Percentiles rank a stretch among this genome's conserved stretches.
Conservation (phyloP, 805 yeast species). For the Nakazawaea peltata region DNA sequence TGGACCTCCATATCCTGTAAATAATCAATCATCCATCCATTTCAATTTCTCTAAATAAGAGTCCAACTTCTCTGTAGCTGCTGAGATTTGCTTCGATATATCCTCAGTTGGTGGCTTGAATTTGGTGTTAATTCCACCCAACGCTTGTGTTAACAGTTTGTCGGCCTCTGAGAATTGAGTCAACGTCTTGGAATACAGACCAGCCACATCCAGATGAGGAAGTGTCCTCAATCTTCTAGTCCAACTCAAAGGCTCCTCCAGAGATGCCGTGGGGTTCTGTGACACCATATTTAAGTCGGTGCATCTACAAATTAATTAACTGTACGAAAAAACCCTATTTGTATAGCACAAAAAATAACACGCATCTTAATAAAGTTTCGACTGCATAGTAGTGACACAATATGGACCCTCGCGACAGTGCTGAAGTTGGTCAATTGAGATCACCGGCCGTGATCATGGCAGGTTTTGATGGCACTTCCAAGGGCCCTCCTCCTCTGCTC, state of each 20-base stretch:
- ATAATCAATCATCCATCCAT: too few relatives aligned
- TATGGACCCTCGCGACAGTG: background rate
- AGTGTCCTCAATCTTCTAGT: slow-evolving; percentile 3
- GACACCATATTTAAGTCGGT: too few relatives aligned
- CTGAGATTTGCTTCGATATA: background rate
- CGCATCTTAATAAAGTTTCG: too few relatives aligned
- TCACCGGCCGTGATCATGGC: slow-evolving; percentile 5
- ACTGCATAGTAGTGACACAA: too few relatives aligned
- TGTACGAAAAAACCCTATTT: too few relatives aligned
- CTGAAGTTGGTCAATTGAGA: background rate
- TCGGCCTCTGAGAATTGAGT: slow-evolving; percentile 6
- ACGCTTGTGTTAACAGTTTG: background rate
- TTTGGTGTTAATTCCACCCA: background rate
- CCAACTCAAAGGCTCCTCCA: slow-evolving; percentile 1
- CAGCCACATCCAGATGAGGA: slow-evolving; percentile 1
- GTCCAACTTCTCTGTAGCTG: background rate
- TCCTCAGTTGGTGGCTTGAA: background rate
- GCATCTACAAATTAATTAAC: too few relatives aligned
- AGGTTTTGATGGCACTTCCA: too few relatives aligned
- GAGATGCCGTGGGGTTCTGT: too few relatives aligned
- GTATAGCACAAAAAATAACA: too few relatives aligned
- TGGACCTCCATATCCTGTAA: too few relatives aligned
- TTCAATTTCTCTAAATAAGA: background rate
- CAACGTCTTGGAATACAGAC: background rate
- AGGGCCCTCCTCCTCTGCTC: too few relatives aligned